Conservation (phyloP, 2,329 filamentous ascomycete species). For the Emmonsiellopsis sp. region DNA sequence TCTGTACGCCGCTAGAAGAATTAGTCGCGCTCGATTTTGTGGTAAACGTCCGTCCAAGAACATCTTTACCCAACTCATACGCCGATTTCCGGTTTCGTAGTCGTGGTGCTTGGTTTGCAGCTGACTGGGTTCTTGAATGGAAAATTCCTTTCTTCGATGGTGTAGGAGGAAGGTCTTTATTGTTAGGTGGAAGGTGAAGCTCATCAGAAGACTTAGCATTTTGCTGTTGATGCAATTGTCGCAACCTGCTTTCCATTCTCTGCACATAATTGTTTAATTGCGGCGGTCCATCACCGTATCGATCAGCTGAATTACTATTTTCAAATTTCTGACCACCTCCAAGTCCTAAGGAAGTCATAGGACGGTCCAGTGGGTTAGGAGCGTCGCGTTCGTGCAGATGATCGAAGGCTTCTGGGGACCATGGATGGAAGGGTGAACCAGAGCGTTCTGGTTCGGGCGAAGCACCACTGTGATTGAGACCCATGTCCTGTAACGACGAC, state of each 20-base stretch:
- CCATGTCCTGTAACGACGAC: conserved; percentile 84
- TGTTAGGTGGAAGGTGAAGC: conserved; percentile 41
- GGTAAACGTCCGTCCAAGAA: conserved; percentile 70
- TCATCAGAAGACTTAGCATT: conserved; percentile 36
- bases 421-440: conserved; percentile 53
- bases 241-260: conserved; percentile 77
- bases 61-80: conserved; percentile 62
- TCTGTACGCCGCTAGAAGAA: conserved; percentile 63
- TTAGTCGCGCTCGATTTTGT: conserved; percentile 79
- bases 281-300: conserved; percentile 51
- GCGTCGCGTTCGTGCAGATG: conserved; percentile 28
- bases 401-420: conserved; percentile 85
- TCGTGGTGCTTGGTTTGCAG: conserved; percentile 27
- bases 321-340: conserved; percentile 37
- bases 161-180: conserved; percentile 48
- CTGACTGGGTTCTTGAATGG: conserved; percentile 33
- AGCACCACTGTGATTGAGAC: conserved; percentile 45
- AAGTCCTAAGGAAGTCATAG: conserved; percentile 67
- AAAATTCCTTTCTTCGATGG: conserved; percentile 48
- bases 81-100: conserved; percentile 42
- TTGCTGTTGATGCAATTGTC: conserved; percentile 52
- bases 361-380: conserved; percentile 37
- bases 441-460: conserved; percentile 45
- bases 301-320: conserved; percentile 38
- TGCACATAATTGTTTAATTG: conserved; percentile 80